Percentiles rank a stretch among this genome's conserved stretches.
These are phyloP conservation scores for Colletotrichum magnum DNA, from an alignment of 2,329 filamentous ascomycete genomes.

Conservation along the genomic window DNA sequence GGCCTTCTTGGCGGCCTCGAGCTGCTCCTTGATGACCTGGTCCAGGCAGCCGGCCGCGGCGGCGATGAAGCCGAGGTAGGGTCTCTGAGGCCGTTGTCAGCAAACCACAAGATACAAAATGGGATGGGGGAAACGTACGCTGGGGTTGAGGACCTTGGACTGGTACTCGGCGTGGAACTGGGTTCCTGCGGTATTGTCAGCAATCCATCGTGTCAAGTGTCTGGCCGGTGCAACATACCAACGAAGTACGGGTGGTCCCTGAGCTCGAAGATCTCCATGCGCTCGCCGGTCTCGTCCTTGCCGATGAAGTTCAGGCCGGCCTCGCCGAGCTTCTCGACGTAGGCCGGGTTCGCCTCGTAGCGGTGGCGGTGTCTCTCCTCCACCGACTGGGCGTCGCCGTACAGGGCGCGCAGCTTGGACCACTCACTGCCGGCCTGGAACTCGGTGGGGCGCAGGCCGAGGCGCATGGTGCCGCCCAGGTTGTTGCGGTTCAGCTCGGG, in stretches of 20 bases:
- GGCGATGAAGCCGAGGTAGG: slow-evolving; percentile 89
- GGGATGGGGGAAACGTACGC: slow-evolving; percentile 58
- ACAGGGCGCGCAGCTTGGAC: slow-evolving; percentile 83
- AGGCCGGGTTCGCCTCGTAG: slow-evolving; percentile 90
- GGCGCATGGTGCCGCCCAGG: slow-evolving; percentile 88
- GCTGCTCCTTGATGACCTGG: slow-evolving; percentile 49
- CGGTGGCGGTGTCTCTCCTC: slow-evolving; percentile 88
- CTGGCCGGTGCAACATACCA: slow-evolving; percentile 38
- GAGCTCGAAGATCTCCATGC: slow-evolving; percentile 88
- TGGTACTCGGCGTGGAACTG: slow-evolving; percentile 94
- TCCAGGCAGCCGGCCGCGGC: slow-evolving; percentile 79
- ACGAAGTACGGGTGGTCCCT: slow-evolving; percentile 89
- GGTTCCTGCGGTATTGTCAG: slow-evolving; percentile 61
- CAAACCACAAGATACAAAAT: slow-evolving; percentile 47
- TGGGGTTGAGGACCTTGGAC: slow-evolving; percentile 80
- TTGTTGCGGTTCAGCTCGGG: slow-evolving; percentile 85
- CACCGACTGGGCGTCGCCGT: slow-evolving; percentile 70
- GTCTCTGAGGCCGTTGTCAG: slow-evolving; percentile 48
- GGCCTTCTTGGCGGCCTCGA: slow-evolving; percentile 29
- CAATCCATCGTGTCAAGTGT: neutral
- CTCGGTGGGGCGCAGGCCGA: slow-evolving; percentile 80
- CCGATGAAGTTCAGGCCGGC: slow-evolving; percentile 83
- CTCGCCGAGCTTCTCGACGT: slow-evolving; percentile 76
- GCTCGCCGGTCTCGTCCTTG: slow-evolving; percentile 82
- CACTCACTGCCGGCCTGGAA: slow-evolving; percentile 85